Base-by-base conservation (phyloP, 1,284 basidiomycete genomes). In the Trichosporon asahii region DNA sequence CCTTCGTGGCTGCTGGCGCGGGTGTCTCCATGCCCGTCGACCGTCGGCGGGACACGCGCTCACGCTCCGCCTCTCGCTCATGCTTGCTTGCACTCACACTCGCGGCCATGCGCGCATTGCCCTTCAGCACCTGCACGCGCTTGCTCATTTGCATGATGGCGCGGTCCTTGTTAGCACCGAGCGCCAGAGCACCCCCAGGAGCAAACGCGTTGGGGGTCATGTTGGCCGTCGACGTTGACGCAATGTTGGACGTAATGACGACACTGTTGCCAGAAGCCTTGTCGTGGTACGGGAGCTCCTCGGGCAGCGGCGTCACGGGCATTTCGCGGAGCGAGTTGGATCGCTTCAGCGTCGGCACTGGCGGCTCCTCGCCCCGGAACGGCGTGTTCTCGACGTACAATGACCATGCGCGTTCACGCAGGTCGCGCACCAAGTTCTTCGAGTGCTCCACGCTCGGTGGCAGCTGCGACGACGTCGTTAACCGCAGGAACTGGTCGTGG, bases 191-290 rank as follows among this genome's bases (percentile, higher is more conserved):
- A 44, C 40, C 40, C 9, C 73, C 55, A 55, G 76, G 75, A 64
- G 68, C 72, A 27, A 75, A 70, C 21, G 74, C 70, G 23, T 73
- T 75, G 2, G 79, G 79, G 0, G 79, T 78, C 66, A 73, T 61
- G 66, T 76, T 61, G 64, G 81, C 81, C 18, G 84, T 85, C 14
- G 92, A 93, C 3, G 95, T 97, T 4, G 93, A 94, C 8, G 92
- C 92, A 63, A 91, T 90, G 60, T 91, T 92, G 12, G 93, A 95
- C 1, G 96, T 95, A 78, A 98, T 90, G 55, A 89, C 88, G 65
- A 98, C 93, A 75, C 93, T 96, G 84, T 99, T 99, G 18, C 95
- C 95, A 1, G 95, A 97, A 3, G 95, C 95, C 63, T 94, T 93
- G 57, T 61, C 57, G 91, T 94, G 75, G 72, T 82, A 83, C 18